Base-by-base conservation (phyloP, 2,329 filamentous ascomycete genomes). In the Cladophialophora psammophila region DNA sequence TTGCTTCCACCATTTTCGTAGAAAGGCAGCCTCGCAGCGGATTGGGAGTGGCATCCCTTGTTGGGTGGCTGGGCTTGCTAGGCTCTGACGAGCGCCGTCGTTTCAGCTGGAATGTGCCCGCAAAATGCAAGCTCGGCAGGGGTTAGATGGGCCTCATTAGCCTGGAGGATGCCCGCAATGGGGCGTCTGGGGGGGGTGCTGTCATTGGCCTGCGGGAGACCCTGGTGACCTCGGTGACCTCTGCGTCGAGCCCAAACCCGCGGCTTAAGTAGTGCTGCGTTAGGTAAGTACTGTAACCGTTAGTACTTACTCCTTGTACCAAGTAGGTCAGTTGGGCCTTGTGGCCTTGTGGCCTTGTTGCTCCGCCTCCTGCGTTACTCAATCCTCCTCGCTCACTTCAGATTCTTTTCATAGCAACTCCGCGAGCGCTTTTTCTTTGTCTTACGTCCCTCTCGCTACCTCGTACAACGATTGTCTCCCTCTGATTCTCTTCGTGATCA, bases 351-450 rank as follows among this genome's bases (percentile, higher is more conserved):
- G 10, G 35, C 40, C n/a, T 50, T 26, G 45, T 12, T 57, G 53
- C 67, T 69, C 63, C 53, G 67, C 67, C 67, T 69, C 65, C 57
- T 61, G 48, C 60, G 50, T 64, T 62, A 61, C 55, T 60, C 55
- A 34, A 63, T 50, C 56, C 57, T 64, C 61, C 10, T 50, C 55
- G 50, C 59, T 61, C 32, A 53, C 45, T 40, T 52, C 32, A 40
- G 59, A 15, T 61, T 52, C 59, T 61, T 61, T 53, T 55, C 60
- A 63, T 63, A 63, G 60, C 52, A 62, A 42, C 26, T n/a, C 50
- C 31, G 53, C 60, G 15, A 60, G 40, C 50, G 6, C 31, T 26
- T 60, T 26, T 34, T 48, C 36, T 48, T 55, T 38, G 50, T 63
- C 60, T 58, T 15, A 45, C 34, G 36, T 26, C 32, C 32, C 50